These are phyloP conservation scores for Lepraria neglecta DNA, from an alignment of 495 filamentous ascomycete species.

Conservation along the genomic window DNA sequence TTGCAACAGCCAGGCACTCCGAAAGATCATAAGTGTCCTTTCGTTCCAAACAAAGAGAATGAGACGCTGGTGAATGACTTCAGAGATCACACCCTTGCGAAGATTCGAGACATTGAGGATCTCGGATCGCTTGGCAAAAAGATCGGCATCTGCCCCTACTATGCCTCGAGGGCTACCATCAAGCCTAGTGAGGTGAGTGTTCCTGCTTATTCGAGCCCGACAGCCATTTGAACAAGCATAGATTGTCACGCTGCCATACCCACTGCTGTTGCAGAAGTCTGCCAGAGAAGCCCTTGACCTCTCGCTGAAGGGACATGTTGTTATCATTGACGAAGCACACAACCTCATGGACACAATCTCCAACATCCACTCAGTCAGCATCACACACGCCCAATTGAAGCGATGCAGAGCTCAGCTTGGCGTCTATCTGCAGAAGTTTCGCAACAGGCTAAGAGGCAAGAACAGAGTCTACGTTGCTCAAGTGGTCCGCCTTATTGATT, in stretches of 20 bases:
- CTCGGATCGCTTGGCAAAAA: slow-evolving; percentile 69
- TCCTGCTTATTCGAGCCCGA: background rate
- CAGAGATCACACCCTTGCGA: slow-evolving; percentile 80
- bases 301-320: slow-evolving; percentile 76
- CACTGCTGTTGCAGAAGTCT: slow-evolving; percentile 78
- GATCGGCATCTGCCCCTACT: slow-evolving; percentile 87
- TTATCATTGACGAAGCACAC: slow-evolving; percentile 95
- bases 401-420: slow-evolving; percentile 66
- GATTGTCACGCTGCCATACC: slow-evolving; percentile 92
- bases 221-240: slow-evolving; percentile 36
- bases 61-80: slow-evolving; percentile 68
- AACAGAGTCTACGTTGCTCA: slow-evolving; percentile 91
- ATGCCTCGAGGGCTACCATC: slow-evolving; percentile 78
- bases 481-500: slow-evolving; percentile 70
- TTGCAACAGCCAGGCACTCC: slow-evolving; percentile 70
- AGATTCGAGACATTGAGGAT: slow-evolving; percentile 89
- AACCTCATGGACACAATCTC: slow-evolving; percentile 95
- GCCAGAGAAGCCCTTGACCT: slow-evolving; percentile 83
- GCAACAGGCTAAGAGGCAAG: slow-evolving; percentile 81
- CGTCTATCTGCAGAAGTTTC: slow-evolving; percentile 79
- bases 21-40: slow-evolving; percentile 65
- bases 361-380: slow-evolving; percentile 73
- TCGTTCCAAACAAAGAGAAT: slow-evolving; percentile 70
- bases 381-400: slow-evolving; percentile 66
- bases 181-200: slow-evolving; percentile 63